These are phyloP conservation scores for Plasmodium fragile DNA, from an alignment of 169 alveolate genomes.

Conservation along the genomic window DNA sequence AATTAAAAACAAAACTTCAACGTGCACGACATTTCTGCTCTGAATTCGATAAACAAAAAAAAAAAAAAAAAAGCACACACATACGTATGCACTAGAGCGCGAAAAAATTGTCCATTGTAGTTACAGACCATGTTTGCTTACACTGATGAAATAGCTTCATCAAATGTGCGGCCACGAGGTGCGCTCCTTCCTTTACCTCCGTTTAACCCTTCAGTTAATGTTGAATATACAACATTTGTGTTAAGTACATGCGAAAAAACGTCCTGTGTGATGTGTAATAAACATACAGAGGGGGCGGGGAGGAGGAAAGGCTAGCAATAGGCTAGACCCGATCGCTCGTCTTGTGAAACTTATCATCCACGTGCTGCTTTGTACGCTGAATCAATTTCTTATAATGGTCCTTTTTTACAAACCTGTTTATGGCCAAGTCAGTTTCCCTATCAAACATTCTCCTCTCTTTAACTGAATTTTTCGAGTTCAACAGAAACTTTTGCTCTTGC, in stretches of 20 bases:
- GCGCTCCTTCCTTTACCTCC: neutral
- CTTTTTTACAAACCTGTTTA: constrained; percentile 58
- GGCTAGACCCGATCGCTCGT: constrained; percentile 3
- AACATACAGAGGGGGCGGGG: neutral
- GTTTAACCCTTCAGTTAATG: neutral
- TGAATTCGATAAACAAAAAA: neutral
- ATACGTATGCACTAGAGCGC: neutral
- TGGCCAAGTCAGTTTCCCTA: constrained; percentile 63
- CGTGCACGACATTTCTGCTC: neutral
- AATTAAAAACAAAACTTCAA: neutral
- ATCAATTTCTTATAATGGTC: constrained; percentile 49
- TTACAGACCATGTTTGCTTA: neutral
- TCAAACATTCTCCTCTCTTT: constrained; percentile 70
- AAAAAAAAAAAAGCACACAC: neutral
- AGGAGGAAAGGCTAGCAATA: neutral
- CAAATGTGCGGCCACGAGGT: neutral
- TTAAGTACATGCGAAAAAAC: neutral
- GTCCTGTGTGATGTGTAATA: neutral
- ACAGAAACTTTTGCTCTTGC: constrained; percentile 79
- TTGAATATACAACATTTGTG: neutral
- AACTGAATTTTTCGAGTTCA: constrained; percentile 33
- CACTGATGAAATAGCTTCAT: neutral
- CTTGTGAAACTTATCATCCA: constrained; percentile 71
- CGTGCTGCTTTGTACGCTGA: constrained; percentile 66
- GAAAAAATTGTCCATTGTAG: neutral